Base-by-base conservation (phyloP, 306 rosid species). In the Mucuna pruriens region DNA sequence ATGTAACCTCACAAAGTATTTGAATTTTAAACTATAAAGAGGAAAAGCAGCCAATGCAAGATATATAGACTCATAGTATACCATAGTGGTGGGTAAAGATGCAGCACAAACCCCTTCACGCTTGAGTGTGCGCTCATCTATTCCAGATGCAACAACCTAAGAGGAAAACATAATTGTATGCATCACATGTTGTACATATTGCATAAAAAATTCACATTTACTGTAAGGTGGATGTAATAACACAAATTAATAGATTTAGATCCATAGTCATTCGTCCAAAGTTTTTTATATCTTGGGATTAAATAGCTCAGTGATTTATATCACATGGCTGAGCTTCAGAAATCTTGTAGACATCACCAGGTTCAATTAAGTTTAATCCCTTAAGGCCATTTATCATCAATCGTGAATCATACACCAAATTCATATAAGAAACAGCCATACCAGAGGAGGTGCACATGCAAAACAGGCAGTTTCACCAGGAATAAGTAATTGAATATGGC, bases 41-140 rank as follows among this genome's bases (percentile, higher is more conserved):
- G 48, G 63, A 80, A 25, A 44, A 31, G 84, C 26, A 55, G 40
- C 23, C 40, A 34, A 67, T 13, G 73, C 42, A 71, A 63, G 75
- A 77, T 10, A 45, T 25, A 19, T 51, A 46, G 67, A 48, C 39
- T 68, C 25, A 9, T 66, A 29, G 33, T 55, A 74, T 89, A 91
- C 99, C 99, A 95, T 95, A 84, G 99, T 95, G 45, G 99, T 93
- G 20, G 99, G 99, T 85, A 95, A 83, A 63, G 98, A 93, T 44
- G 98, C 99, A 87, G 98, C 97, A 90, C 98, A 93, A 83, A 95
- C 99, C 84, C 99, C 99, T 90, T 93, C 98, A 15, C 98, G 96
- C 91, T 95, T 95, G 78, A 95, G 98, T 12, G 99, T 95, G 13
- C 97, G 94, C 79, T 93, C 99, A 88, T 95, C 98, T 70, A 93